Evolutionary conservation across 2,329 filamentous ascomycete genomes (phyloP).

Genomic region (Penicillium hordei): DNA sequence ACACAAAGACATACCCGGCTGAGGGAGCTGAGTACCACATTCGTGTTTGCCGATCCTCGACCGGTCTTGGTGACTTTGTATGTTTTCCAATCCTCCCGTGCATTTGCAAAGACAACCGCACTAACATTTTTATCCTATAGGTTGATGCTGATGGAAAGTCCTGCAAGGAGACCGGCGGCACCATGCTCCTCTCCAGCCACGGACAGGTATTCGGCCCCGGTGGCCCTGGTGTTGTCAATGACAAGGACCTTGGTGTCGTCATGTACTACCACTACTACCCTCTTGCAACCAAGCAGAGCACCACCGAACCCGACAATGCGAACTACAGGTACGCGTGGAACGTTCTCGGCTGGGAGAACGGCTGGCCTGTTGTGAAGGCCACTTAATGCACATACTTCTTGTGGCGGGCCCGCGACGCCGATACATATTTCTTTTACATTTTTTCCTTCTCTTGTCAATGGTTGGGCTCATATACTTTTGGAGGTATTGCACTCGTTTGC

Average conservation of each 20-base stretch:
- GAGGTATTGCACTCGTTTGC: conserved; percentile 14
- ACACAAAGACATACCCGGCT: conserved; percentile 53
- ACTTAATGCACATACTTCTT: conserved; percentile 15
- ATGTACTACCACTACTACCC: conserved; percentile 62
- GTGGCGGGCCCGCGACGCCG: background rate
- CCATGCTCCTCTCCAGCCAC: conserved; percentile 60
- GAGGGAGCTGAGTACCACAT: conserved; percentile 64
- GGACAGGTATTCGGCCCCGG: conserved; percentile 64
- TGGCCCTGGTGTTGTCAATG: conserved; percentile 51
- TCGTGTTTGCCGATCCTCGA: conserved; percentile 59
- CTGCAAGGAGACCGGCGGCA: conserved; percentile 60
- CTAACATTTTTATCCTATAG: conserved; percentile 16
- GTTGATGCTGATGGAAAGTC: conserved; percentile 55
- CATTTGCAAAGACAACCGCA: background rate
- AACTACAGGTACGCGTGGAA: conserved; percentile 52
- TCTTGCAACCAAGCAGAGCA: conserved; percentile 51
- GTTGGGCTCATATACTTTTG: conserved; percentile 18
- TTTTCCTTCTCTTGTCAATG: conserved; percentile 18
- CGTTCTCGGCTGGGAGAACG: conserved; percentile 42
- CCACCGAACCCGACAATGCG: conserved; percentile 46
- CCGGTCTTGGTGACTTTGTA: conserved; percentile 56
- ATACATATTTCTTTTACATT: conserved; percentile 3
- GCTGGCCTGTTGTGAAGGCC: conserved; percentile 44
- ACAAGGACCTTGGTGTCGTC: conserved; percentile 50
- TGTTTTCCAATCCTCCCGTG: conserved; percentile 1